A percentile compares a stretch with the other conserved stretches of the same genome.
Evolutionary conservation across 257 asterid species (phyloP).

Genomic region (Solanum appendiculatum): DNA sequence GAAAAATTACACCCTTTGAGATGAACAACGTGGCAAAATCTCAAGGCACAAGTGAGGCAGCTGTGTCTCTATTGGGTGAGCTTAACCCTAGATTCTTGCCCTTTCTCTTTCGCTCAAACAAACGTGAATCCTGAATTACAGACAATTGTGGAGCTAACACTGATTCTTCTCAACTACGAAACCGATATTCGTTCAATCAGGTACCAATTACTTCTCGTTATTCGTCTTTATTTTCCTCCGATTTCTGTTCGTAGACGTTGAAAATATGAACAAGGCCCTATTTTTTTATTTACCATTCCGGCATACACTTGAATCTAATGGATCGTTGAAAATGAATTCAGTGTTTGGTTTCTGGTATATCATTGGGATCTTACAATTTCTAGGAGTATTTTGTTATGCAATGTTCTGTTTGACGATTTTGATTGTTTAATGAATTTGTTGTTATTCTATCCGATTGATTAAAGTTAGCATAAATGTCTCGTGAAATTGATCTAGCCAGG

Average conservation of each 20-base stretch:
- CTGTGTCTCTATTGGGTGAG: not conserved
- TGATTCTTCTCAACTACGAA: not conserved
- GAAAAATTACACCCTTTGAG: not conserved
- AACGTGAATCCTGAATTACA: not conserved
- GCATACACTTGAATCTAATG: not conserved
- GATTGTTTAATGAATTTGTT: not conserved
- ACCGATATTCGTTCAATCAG: constrained; percentile 5
- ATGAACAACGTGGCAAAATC: not conserved
- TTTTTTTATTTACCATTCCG: not conserved
- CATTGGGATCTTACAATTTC: not conserved
- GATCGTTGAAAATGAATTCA: not conserved
- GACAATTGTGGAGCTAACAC: not conserved
- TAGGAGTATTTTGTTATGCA: not conserved
- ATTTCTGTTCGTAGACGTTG: not conserved
- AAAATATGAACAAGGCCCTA: not conserved
- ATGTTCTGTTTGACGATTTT: not conserved
- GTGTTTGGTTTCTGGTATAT: not conserved
- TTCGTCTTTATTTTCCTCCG: not conserved
- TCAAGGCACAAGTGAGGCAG: not conserved
- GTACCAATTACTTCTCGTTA: constrained; percentile 3
- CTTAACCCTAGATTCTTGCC: constrained; percentile 8
- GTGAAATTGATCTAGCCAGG: not conserved
- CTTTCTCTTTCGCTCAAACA: not conserved
- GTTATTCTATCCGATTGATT: not conserved
- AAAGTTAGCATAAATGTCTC: not conserved